Percentiles rank a stretch among this genome's conserved stretches.
Conservation (phyloP, 176 grass and related monocot species). For the Calamus simplicifolius region DNA sequence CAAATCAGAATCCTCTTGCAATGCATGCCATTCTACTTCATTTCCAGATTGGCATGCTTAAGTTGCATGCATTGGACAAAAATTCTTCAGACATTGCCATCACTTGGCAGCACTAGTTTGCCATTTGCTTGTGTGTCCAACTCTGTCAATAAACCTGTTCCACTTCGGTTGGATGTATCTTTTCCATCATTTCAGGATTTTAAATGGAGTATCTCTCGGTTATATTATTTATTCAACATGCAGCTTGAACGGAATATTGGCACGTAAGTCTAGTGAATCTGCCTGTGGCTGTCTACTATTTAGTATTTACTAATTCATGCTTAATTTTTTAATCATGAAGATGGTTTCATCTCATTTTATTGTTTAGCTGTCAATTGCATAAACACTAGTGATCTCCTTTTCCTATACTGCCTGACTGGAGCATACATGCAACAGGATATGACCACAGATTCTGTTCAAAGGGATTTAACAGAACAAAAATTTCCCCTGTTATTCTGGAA, state of each 20-base stretch:
- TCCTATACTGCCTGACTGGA: too few species aligned
- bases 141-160: slow-evolving; percentile 53
- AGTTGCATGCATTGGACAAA: slow-evolving; percentile 31
- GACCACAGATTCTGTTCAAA: too few species aligned
- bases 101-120: slow-evolving; percentile 35
- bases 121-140: slow-evolving; percentile 83
- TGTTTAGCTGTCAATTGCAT: too few species aligned
- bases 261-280: slow-evolving; percentile 59
- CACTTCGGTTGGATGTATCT: slow-evolving; percentile 73
- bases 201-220: slow-evolving; percentile 74
- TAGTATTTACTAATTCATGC: background rate
- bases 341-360: too few species aligned
- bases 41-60: slow-evolving; percentile 37
- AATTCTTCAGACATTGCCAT: slow-evolving; percentile 28
- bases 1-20: slow-evolving; percentile 27
- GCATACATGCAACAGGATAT: too few species aligned
- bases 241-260: slow-evolving; percentile 94
- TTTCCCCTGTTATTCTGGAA: too few species aligned
- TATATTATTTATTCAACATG: slow-evolving; percentile 91
- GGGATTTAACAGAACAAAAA: too few species aligned
- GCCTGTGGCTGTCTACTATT: slow-evolving; percentile 21
- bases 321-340: too few species aligned
- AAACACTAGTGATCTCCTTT: too few species aligned
- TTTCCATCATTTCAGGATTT: slow-evolving; percentile 67
- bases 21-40: slow-evolving; percentile 41